phyloP scores from a whole-genome alignment of 2,329 filamentous ascomycete genomes.

The Ophiocordyceps unilateralis region DNA sequence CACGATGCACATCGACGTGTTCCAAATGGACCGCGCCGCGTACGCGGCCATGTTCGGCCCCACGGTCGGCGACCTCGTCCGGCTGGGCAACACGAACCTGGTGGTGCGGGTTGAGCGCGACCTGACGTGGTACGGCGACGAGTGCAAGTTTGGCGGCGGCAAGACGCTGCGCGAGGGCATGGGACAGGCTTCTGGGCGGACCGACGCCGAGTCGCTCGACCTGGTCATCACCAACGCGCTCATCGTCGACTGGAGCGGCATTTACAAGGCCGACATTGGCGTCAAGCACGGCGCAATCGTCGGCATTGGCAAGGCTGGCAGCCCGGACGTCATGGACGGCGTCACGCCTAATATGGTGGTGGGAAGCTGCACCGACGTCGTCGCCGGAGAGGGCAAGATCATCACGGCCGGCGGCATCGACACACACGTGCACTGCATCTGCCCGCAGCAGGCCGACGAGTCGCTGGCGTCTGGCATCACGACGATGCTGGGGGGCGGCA shows the following conservation, averaged over 20 bases:
- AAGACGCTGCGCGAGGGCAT: constrained; percentile 91
- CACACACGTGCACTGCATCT: constrained; percentile 87
- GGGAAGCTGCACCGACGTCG: constrained; percentile 77
- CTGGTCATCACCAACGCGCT: constrained; percentile 79
- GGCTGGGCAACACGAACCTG: constrained; percentile 67
- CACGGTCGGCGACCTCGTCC: constrained; percentile 71
- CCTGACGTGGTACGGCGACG: constrained; percentile 70
- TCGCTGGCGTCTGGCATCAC: constrained; percentile 74
- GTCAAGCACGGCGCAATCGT: constrained; percentile 76
- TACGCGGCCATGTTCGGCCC: constrained; percentile 88
- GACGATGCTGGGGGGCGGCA: constrained; percentile 79
- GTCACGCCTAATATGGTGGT: constrained; percentile 65
- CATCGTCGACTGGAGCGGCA: constrained; percentile 79
- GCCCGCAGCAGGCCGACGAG: constrained; percentile 78
- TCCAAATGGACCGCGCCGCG: constrained; percentile 56
- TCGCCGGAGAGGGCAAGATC: constrained; percentile 81
- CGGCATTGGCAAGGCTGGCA: constrained; percentile 86
- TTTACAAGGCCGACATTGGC: constrained; percentile 93
- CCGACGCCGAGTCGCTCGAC: constrained; percentile 58
- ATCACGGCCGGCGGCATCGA: constrained; percentile 83
- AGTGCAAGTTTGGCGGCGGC: constrained; percentile 88
- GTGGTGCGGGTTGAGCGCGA: constrained; percentile 88
- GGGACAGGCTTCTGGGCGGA: constrained; percentile 72
- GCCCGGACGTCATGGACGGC: constrained; percentile 92
- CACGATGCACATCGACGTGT: constrained; percentile 38